Evolutionary conservation across 1,284 basidiomycete species (phyloP), one percentile per base, ranked within the genome.

Genomic region (Laetiporus sulphureus): DNA sequence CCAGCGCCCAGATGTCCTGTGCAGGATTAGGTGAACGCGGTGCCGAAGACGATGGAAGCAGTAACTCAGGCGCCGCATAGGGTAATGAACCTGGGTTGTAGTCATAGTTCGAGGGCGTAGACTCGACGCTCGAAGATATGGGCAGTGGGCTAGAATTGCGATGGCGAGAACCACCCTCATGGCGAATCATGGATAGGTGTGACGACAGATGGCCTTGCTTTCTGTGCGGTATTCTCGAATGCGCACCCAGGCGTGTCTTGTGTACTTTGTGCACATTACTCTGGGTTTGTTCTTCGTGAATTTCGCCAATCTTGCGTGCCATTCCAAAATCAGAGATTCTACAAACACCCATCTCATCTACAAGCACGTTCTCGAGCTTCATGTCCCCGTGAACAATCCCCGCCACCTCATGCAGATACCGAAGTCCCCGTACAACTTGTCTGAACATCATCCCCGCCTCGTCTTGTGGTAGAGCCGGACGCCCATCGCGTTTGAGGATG

Each of bases 331-430:
- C 91, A 34, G 73, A 71, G 29, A 94, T 85, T 57, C 79, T 77
- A 66, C 86, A 88, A 25, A 79, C 72, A 38, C 89, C 90, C 62
- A 77, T 75, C 55, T 87, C 81, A 62, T 94, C 91, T 43, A 93
- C 82, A 39, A 99, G 75, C 36, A 98, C 83, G 66, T 99, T 99
- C 68, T 98, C 95, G 43, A 97, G 78, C 67, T 99, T 99, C 63
- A 99, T 72, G 65, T 99, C 93, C 51, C 91, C 79, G 66, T 97
- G 93, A 40, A 93, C 82, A 51, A 88, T 76, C 13, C 74, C 67
- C 19, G 80, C 84, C 36, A 78, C 75, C 48, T 85, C 79, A 62
- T 98, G 94, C 54, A 99, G 66, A 60, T 92, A 94, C 42, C 79
- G 72, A 51, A 97, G 68, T 10, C 91, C 94, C 35, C 83, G 73